Percentiles rank a stretch among this genome's conserved stretches.
Evolutionary conservation across 176 grass and related monocot genomes (phyloP).

Genomic region (Chrysopogon serrulatus): DNA sequence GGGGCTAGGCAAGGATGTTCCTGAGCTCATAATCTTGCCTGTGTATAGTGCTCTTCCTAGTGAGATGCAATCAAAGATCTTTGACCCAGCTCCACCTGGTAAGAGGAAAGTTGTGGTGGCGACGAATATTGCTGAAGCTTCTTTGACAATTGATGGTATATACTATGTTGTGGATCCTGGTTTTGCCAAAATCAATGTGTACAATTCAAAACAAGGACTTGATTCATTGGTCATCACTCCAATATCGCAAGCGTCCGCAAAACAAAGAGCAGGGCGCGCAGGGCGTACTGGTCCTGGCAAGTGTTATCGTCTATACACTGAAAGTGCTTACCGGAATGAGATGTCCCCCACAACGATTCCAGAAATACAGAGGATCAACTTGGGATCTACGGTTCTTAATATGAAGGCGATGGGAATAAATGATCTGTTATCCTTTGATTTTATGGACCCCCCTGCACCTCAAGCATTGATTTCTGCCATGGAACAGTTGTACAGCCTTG

Average conservation of each 20-base stretch:
- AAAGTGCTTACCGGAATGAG: slow-evolving; percentile 93
- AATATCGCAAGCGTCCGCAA: slow-evolving; percentile 90
- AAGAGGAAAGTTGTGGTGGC: slow-evolving; percentile 97
- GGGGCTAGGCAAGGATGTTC: slow-evolving; percentile 89
- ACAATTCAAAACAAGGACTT: slow-evolving; percentile 91
- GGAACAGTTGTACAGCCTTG: slow-evolving; percentile 92
- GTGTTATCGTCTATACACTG: slow-evolving; percentile 90
- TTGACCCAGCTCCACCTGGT: slow-evolving; percentile 87
- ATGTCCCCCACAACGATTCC: slow-evolving; percentile 90
- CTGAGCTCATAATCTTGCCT: slow-evolving; percentile 87
- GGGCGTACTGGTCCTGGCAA: slow-evolving; percentile 86
- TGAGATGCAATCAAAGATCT: slow-evolving; percentile 97
- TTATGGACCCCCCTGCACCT: slow-evolving; percentile 92
- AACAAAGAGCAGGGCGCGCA: slow-evolving; percentile 87
- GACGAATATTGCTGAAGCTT: slow-evolving; percentile 95
- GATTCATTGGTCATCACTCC: slow-evolving; percentile 93
- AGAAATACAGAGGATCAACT: slow-evolving; percentile 96
- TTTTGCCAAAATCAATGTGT: slow-evolving; percentile 90
- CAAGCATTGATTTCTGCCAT: slow-evolving; percentile 89
- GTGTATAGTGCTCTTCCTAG: slow-evolving; percentile 95
- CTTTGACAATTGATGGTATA: slow-evolving; percentile 86
- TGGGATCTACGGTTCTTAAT: slow-evolving; percentile 66
- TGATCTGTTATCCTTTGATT: slow-evolving; percentile 87
- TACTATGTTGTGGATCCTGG: slow-evolving; percentile 96
- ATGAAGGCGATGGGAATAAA: slow-evolving; percentile 99